These are phyloP conservation scores for Musa itinerans DNA, from an alignment of 176 grass and related monocot genomes.

Conservation along the genomic window DNA sequence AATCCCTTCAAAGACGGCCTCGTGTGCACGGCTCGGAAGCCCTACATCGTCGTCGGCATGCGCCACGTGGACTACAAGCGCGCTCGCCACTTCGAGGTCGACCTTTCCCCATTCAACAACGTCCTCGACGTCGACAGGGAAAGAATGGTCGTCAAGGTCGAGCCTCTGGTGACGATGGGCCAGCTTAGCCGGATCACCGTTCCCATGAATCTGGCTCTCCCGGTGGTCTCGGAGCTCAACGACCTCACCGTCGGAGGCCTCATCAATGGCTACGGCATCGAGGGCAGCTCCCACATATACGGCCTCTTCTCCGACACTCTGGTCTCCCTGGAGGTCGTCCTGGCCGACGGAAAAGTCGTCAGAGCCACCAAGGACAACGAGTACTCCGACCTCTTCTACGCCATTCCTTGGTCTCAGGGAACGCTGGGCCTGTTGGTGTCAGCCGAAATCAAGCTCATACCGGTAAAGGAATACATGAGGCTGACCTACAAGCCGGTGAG, in stretches of 20 bases:
- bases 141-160: constrained; percentile 74
- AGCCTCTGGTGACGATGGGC: constrained; percentile 91
- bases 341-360: constrained; percentile 63
- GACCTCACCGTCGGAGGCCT: constrained; percentile 91
- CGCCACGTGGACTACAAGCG: constrained; percentile 90
- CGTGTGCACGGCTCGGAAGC: constrained; percentile 84
- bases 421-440: constrained; percentile 75
- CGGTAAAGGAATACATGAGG: constrained; percentile 89
- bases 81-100: constrained; percentile 77
- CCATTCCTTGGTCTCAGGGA: constrained; percentile 86
- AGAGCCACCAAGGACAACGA: constrained; percentile 89
- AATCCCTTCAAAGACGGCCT: constrained; percentile 86
- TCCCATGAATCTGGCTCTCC: constrained; percentile 74
- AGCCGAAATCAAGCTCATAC: constrained; percentile 85
- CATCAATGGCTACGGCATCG: constrained; percentile 85
- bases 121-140: constrained; percentile 75
- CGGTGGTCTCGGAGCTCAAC: constrained; percentile 74
- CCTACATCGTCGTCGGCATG: constrained; percentile 82
- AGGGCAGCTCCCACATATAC: constrained; percentile 86
- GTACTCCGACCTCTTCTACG: constrained; percentile 77
- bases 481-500: constrained; percentile 53
- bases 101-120: constrained; percentile 71
- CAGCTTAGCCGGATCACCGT: constrained; percentile 69
- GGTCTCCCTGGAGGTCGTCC: constrained; percentile 64
- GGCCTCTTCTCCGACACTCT: constrained; percentile 88